Conservation (phyloP, 2,329 filamentous ascomycete genomes). For the Trichoderma breve region DNA sequence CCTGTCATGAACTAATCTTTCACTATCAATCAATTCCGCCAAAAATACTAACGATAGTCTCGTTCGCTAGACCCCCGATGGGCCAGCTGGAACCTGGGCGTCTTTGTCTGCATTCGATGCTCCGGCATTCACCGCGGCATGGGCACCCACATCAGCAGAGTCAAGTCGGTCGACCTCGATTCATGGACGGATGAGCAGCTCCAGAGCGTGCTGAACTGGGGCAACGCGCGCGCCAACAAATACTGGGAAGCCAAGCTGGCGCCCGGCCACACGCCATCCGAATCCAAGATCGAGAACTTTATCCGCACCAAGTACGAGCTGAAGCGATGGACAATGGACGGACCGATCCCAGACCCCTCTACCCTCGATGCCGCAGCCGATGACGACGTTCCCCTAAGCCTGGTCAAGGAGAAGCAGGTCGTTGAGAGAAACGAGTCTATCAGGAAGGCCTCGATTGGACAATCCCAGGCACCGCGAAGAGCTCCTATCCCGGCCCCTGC, state of each 20-base stretch:
- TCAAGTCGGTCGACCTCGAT: slow-evolving; percentile 97
- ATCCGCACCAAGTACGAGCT: slow-evolving; percentile 98
- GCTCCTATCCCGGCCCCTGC: slow-evolving; percentile 47
- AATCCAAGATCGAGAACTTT: slow-evolving; percentile 99
- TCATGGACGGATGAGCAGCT: slow-evolving; percentile 98
- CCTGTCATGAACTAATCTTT: not conserved
- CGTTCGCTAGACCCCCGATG: slow-evolving; percentile 77
- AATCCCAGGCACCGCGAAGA: slow-evolving; percentile 37
- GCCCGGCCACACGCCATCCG: slow-evolving; percentile 85
- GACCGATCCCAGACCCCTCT: slow-evolving; percentile 87
- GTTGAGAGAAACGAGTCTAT: slow-evolving; percentile 58
- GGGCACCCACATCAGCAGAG: slow-evolving; percentile 96
- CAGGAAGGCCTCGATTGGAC: slow-evolving; percentile 58
- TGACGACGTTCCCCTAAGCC: slow-evolving; percentile 68
- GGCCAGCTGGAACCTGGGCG: slow-evolving; percentile 97
- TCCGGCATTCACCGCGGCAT: slow-evolving; percentile 98
- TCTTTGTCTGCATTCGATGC: slow-evolving; percentile 97
- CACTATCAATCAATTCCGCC: not conserved
- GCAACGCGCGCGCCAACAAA: slow-evolving; percentile 94
- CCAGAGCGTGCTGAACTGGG: slow-evolving; percentile 91
- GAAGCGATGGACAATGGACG: slow-evolving; percentile 99
- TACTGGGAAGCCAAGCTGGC: slow-evolving; percentile 98
- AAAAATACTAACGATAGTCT: not conserved
- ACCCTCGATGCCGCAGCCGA: slow-evolving; percentile 81
- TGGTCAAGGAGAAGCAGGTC: slow-evolving; percentile 65